Conservation (phyloP, 1,284 basidiomycete species). For the Ganoderma lucidum region DNA sequence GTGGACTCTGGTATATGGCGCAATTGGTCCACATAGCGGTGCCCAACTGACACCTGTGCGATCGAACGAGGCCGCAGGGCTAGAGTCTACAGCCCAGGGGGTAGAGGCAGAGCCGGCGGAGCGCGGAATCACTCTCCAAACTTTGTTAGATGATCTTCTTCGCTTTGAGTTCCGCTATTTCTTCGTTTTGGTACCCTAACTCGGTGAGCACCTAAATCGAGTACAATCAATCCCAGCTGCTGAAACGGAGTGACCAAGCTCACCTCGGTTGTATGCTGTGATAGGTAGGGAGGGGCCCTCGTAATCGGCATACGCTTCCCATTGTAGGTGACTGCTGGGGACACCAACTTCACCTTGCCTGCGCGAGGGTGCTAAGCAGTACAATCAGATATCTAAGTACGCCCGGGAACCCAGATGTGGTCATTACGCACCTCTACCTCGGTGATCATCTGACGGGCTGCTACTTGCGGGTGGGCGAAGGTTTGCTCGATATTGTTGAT, state of each 20-base stretch:
- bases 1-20: background rate
- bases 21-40: background rate
- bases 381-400: background rate
- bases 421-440: constrained; percentile 64
- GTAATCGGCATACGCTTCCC: constrained; percentile 80
- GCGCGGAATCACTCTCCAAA: background rate
- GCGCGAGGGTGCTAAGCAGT: constrained; percentile 47
- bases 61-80: background rate
- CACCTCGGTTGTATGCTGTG: constrained; percentile 85
- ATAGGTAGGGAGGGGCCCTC: constrained; percentile 84
- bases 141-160: constrained; percentile 58
- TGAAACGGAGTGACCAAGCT: constrained; percentile 21
- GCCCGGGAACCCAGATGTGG: constrained; percentile 29
- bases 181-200: constrained; percentile 67
- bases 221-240: constrained; percentile 6
- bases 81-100: background rate
- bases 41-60: background rate
- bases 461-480: constrained; percentile 90
- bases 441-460: constrained; percentile 66
- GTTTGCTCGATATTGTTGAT: constrained; percentile 94
- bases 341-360: constrained; percentile 87
- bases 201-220: constrained; percentile 68
- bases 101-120: background rate
- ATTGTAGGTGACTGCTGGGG: constrained; percentile 89
- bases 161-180: constrained; percentile 62